Percentiles rank a stretch among this genome's conserved stretches.
Conservation (phyloP, 2,329 filamentous ascomycete species). For the Fusarium coffeatum region DNA sequence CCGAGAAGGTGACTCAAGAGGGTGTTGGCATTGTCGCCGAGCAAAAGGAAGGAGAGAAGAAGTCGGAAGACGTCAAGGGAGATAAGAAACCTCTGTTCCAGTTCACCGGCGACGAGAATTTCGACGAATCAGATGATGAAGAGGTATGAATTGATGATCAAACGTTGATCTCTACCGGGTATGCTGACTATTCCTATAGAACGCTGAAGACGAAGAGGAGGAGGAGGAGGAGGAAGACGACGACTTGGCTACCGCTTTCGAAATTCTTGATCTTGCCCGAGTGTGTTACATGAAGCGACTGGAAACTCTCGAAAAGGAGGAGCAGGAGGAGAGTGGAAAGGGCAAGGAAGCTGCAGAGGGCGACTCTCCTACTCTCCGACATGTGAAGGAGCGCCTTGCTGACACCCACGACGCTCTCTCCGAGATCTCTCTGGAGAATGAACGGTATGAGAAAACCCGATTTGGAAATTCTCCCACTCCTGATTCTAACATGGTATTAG, state of each 20-base stretch:
- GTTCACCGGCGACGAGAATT: slow-evolving; percentile 94
- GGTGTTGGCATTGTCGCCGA: slow-evolving; percentile 58
- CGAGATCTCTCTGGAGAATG: slow-evolving; percentile 97
- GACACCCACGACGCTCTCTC: slow-evolving; percentile 95
- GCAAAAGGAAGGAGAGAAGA: slow-evolving; percentile 56
- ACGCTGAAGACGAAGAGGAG: slow-evolving; percentile 56
- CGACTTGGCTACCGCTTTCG: slow-evolving; percentile 82
- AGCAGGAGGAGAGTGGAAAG: slow-evolving; percentile 53
- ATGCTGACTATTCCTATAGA: slow-evolving; percentile 30
- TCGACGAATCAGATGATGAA: slow-evolving; percentile 83
- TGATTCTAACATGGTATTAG: slow-evolving; percentile 51
- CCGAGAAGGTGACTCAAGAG: slow-evolving; percentile 60
- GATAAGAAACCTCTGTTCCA: slow-evolving; percentile 85
- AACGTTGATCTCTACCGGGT: not conserved
- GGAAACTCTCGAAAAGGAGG: slow-evolving; percentile 51
- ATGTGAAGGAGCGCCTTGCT: slow-evolving; percentile 85
- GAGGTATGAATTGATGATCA: slow-evolving; percentile 54
- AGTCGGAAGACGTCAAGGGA: slow-evolving; percentile 55
- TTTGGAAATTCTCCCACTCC: not conserved
- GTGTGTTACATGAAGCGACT: slow-evolving; percentile 71
- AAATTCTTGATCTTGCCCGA: slow-evolving; percentile 84
- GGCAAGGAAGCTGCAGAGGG: slow-evolving; percentile 57
- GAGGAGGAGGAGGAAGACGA: slow-evolving; percentile 73
- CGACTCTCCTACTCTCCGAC: slow-evolving; percentile 59
- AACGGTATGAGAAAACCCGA: slow-evolving; percentile 65